Percentiles rank a stretch among this genome's conserved stretches.
Conservation (phyloP, 1,284 basidiomycete genomes). For the Ceratobasidium sp. region DNA sequence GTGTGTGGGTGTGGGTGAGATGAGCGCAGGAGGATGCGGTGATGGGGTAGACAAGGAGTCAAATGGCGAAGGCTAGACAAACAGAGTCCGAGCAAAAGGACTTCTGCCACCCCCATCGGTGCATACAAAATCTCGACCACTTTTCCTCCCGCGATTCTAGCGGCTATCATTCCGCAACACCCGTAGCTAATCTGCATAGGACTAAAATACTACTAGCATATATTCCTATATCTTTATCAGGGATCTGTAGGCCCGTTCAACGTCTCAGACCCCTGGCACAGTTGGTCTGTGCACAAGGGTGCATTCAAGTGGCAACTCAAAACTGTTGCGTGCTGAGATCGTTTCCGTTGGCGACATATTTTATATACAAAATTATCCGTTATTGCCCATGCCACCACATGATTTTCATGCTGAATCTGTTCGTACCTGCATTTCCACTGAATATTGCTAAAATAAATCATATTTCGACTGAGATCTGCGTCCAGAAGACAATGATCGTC, state of each 20-base stretch:
- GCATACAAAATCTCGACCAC: neutral
- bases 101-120: constrained; percentile 16
- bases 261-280: neutral
- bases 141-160: too few relatives aligned
- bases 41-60: constrained; percentile 20
- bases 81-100: constrained; percentile 34
- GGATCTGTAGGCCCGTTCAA: neutral
- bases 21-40: constrained; percentile 16
- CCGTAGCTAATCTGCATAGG: neutral
- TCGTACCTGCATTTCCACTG: too few relatives aligned
- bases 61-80: constrained; percentile 35
- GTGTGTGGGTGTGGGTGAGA: constrained; percentile 8
- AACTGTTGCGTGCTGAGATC: too few relatives aligned
- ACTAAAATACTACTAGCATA: neutral
- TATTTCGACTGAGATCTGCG: constrained; percentile 5
- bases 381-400: too few relatives aligned
- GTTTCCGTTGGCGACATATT: too few relatives aligned
- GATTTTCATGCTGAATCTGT: too few relatives aligned
- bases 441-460: too few relatives aligned
- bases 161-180: too few relatives aligned
- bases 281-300: constrained; percentile 9
- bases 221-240: neutral
- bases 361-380: too few relatives aligned
- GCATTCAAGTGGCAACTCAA: neutral
- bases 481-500: neutral